Evolutionary conservation across 129 eudicot species (phyloP).

Genomic region (Dittrichia graveolens): DNA sequence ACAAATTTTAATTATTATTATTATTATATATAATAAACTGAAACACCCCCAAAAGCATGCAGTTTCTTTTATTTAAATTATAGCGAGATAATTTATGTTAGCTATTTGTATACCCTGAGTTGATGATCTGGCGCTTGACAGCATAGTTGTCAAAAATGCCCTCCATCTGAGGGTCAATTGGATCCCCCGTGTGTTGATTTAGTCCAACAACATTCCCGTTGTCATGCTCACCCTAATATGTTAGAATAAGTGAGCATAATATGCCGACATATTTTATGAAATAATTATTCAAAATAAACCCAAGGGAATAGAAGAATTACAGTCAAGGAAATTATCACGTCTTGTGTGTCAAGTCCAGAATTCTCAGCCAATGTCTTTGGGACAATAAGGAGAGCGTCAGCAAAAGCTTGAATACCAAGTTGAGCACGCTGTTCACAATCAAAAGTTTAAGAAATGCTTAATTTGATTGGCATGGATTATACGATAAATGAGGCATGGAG

Average conservation of each 20-base stretch:
- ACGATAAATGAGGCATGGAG: not conserved
- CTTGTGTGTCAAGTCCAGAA: conserved; percentile 98
- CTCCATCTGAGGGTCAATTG: conserved; percentile 97
- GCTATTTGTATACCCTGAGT: conserved; percentile 71
- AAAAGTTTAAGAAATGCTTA: not conserved
- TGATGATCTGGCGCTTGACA: conserved; percentile 88
- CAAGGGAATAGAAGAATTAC: conserved; percentile 41
- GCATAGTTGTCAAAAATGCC: conserved; percentile 96
- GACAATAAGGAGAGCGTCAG: conserved; percentile 90
- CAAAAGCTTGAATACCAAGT: conserved; percentile 98
- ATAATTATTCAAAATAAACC: not conserved
- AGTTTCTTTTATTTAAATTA: too few species aligned
- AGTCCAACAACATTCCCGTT: conserved; percentile 86
- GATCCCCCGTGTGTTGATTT: conserved; percentile 89
- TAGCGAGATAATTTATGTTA: not conserved
- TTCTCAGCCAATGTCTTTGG: conserved; percentile 98
- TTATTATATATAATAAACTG: not conserved
- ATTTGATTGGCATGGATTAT: not conserved
- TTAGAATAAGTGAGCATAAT: conserved; percentile 10
- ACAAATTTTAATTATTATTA: not conserved
- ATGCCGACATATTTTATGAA: not conserved
- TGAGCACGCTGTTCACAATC: conserved; percentile 72
- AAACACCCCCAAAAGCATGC: not conserved
- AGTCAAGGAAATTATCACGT: conserved; percentile 82
- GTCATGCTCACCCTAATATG: conserved; percentile 86